A percentile compares a stretch with the other conserved stretches of the same genome.
Evolutionary conservation across 1,139 yeast genomes (phyloP).

Genomic region (Saccharomyces hybrid): DNA sequence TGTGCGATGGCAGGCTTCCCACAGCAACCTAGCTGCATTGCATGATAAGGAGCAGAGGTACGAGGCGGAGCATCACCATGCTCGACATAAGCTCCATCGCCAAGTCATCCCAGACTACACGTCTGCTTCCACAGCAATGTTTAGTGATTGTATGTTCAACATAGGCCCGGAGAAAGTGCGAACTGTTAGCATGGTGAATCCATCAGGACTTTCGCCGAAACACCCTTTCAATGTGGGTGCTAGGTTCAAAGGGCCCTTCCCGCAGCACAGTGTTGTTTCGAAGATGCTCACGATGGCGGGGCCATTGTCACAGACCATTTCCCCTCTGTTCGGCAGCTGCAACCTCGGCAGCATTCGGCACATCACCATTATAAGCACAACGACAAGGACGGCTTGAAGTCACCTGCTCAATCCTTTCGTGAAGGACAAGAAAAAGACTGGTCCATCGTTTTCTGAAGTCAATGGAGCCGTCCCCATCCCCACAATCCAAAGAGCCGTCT

Average conservation of each 20-base stretch:
- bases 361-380: constrained; percentile 2
- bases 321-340: not conserved
- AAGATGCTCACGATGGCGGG: not conserved
- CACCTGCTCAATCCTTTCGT: constrained; percentile 2
- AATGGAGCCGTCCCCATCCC: not conserved
- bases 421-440: constrained; percentile 16
- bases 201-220: constrained; percentile 1
- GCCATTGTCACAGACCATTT: not conserved
- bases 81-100: constrained; percentile 3
- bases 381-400: constrained; percentile 1
- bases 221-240: constrained; percentile 7
- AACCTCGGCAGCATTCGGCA: constrained; percentile 7
- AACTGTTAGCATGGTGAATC: not conserved
- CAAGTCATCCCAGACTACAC: constrained; percentile 12
- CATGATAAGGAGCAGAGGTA: constrained; percentile 1
- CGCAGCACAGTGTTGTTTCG: not conserved
- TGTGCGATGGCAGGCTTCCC: not conserved
- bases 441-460: constrained; percentile 24
- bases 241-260: not conserved
- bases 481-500: not conserved
- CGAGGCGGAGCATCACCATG: constrained; percentile 3
- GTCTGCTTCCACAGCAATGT: constrained; percentile 17
- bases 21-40: not conserved
- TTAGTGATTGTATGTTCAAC: constrained; percentile 18
- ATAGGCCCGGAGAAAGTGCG: not conserved